Evolutionary conservation across 108 stramenopile genomes (phyloP), one percentile per base, ranked within the genome.

Genomic region (Seminavis robusta): DNA sequence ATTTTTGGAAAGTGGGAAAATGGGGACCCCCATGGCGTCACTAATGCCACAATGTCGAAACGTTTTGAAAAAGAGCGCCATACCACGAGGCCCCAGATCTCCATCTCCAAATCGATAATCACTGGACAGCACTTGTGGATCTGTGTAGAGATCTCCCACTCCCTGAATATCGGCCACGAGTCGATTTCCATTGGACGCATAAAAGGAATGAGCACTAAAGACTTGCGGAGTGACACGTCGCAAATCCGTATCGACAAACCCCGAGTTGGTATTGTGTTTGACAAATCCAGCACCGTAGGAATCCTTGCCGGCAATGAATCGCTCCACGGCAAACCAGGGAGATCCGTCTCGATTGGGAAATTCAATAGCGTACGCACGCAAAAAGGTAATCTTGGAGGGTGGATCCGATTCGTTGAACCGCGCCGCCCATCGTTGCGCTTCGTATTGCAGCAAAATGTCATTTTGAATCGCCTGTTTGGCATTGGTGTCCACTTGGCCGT

Each of bases 101-200:
- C 82, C 86, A 47, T 92, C 90, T 8, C 90, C 90, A 59, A 83
- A 85, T n/a, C 79, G 69, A 54, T 80, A 83, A 42, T 84, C 89
- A 23, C 40, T 57, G 1, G 79, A 79, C 1, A 82, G 60, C 11
- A 88, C 83, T 63, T 94, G 92, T 17, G 92, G 92, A 61, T 94
- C 92, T n/a, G 92, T 94, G 62, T 76, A 94, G 0, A 94, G 55
- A 80, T 94, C 88, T 0, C 79, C 88, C 4, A 94, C 87, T 23
- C 92, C 92, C 45, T 94, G 92, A 61, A 94, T 73, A 38, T 94
- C 92, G 15, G 86, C 88, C 31, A 94, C 92, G 31, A 94, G 75
- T 32, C 87, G 64, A 21, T 57, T 67, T n/a, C 92, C 92, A 46
- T 79, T 37, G 1, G 79, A 78, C 8, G 77, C 80, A 56, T 90